A percentile compares a stretch with the other conserved stretches of the same genome.
Conservation (phyloP, 2,329 filamentous ascomycete species). For the Blastomyces percursus region DNA sequence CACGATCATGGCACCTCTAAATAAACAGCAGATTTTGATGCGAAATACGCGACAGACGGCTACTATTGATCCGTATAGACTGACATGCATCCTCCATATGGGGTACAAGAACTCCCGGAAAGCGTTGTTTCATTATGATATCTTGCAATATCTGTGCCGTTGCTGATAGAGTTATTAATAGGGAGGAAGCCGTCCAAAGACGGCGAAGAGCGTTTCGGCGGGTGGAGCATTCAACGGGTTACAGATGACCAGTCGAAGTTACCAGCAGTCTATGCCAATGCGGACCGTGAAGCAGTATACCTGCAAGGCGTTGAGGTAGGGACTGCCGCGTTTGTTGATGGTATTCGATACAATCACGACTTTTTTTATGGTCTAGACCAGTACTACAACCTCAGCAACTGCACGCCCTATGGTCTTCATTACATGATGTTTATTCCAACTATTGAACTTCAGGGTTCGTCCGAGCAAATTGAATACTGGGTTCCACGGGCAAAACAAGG, state of each 20-base stretch:
- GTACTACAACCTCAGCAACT: slow-evolving; percentile 13
- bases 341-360: slow-evolving; percentile 16
- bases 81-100: slow-evolving; percentile 11
- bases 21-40: slow-evolving; percentile 10
- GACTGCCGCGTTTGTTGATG: slow-evolving; percentile 19
- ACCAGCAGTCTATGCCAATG: slow-evolving; percentile 17
- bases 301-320: slow-evolving; percentile 18
- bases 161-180: background rate
- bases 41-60: slow-evolving; percentile 6
- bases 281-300: slow-evolving; percentile 19
- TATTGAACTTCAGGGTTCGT: slow-evolving; percentile 12
- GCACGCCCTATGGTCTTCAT: slow-evolving; percentile 12
- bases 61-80: slow-evolving; percentile 10
- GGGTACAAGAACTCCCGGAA: slow-evolving; percentile 4
- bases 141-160: background rate
- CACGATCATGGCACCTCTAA: background rate
- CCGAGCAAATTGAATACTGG: slow-evolving; percentile 11
- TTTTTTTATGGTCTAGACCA: slow-evolving; percentile 17
- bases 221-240: slow-evolving; percentile 9
- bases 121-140: background rate
- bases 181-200: slow-evolving; percentile 9
- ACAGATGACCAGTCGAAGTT: slow-evolving; percentile 17
- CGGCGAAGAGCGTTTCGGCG: slow-evolving; percentile 12
- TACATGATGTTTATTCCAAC: slow-evolving; percentile 15
- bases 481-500: slow-evolving; percentile 10